Base-by-base conservation (phyloP, 306 rosid genomes). In the Acacia crassicarpa region DNA sequence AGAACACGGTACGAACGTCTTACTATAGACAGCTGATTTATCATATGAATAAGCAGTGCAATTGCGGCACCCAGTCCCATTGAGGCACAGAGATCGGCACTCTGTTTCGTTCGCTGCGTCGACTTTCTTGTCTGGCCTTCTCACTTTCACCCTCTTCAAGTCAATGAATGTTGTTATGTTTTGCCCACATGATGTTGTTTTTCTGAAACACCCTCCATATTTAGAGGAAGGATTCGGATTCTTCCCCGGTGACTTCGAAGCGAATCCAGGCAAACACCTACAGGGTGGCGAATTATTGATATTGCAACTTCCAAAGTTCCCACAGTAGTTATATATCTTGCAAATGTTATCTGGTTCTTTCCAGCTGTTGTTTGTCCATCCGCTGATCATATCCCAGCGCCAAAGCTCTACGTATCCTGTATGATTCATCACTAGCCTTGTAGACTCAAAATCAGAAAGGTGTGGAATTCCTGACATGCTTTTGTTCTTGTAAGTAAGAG, bases 401-500 rank as follows among this genome's bases (percentile, higher is more conserved):
- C 8, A 25, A 62, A 25, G 8, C 17, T 27, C 9, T 13, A 62
- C 0, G 1, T 14, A 2, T 5, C 68, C 68, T 25, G 68, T 62
- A 62, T 12, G 0, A 62, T 62, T 62, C 68, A 62, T 62, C 68
- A 62, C 68, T 1, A 62, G 19, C 68, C 68, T 62, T 62, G 0
- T 0, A 62, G 5, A 0, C 9, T 1, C 40, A 27, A 11, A 62
- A 62, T 3, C 19, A 27, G 38, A 35, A 35, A 35, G 38, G 6
- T 35, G 38, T 35, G 38, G 7, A 35, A 0, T n/a, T 2, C 0
- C 0, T 56, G 62, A n/a, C 0, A 20, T 0, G 62, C 0, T 56
- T 20, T 2, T 8, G 27, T 8, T 2, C 1, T 2, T 12, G 5
- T 1, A 25, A 25, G 17, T 10, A 11, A 0, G 0, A 25, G 1